Evolutionary conservation across 768 basidiomycete species (phyloP), one percentile per base, ranked within the genome.

Genomic region (Neoboletus subvelutipes): DNA sequence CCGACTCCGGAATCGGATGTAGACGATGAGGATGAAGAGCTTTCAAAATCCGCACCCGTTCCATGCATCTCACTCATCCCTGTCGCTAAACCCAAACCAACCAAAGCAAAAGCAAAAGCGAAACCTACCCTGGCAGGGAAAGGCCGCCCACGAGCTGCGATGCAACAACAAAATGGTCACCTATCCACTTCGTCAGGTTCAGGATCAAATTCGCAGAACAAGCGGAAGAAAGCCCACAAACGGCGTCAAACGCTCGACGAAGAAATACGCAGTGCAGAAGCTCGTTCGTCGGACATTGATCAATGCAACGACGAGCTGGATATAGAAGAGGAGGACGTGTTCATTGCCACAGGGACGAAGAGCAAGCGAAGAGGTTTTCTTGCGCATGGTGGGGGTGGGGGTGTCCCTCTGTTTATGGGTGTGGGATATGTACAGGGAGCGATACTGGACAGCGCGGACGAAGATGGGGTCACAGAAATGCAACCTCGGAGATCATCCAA

Each of bases 341-440:
- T 83, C 13, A 69, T 76, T 2, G 86, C 80, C 18, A 77, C 81
- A 2, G 87, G 87, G 12, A 81, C 76, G 40, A 77, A 76, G 65
- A 81, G 77, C 50, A 82, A 78, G 62, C 75, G 71, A 18, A 73
- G 67, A 5, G 86, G 87, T 2, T 92, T 90, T 59, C 74, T 91
- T 22, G 85, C 87, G 4, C 85, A 83, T 63, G 90, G 90, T 13
- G 90, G 90, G 1, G 88, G 80, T 11, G 88, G 85, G 24, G 90
- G 90, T 1, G 56, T 66, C 1, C 85, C 89, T 1, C 85, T 92
- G 12, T 83, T 84, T 56, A 85, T 90, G 83, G 86, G 84, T 9
- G 80, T 76, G 28, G 88, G 87, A 4, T 86, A 86, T 62, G 80
- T 87, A 5, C 78, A 80, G 43, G 86, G 81, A n/a, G 83, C 71